These are phyloP conservation scores for Trypanosoma vivax DNA, from an alignment of 208 protist genomes.

Conservation along the genomic window DNA sequence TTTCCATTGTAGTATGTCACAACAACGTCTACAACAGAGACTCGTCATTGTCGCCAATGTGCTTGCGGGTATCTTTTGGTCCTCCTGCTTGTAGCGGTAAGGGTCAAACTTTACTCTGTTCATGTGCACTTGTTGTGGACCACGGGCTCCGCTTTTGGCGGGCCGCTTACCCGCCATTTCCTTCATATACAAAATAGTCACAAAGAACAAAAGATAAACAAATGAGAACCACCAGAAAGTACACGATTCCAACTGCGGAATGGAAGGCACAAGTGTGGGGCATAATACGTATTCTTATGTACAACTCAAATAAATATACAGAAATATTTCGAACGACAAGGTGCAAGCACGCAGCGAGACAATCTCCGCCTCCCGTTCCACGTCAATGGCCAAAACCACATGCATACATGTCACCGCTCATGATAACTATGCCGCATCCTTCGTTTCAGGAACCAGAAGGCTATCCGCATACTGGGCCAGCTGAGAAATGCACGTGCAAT, in stretches of 20 bases:
- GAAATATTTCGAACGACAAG: no score
- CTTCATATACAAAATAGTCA: background rate
- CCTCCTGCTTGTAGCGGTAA: constrained; percentile 69
- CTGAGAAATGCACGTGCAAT: constrained; percentile 15
- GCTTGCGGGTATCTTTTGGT: constrained; percentile 36
- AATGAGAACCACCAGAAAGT: no score
- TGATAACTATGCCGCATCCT: background rate
- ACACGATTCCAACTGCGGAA: no score
- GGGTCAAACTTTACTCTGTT: constrained; percentile 79
- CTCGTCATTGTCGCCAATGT: constrained; percentile 53
- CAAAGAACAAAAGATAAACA: no score
- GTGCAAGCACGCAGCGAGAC: no score
- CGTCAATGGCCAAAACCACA: background rate
- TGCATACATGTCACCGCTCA: background rate
- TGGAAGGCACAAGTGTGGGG: no score
- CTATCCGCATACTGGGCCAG: constrained; percentile 16
- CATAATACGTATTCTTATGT: no score
- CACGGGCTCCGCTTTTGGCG: constrained; percentile 31
- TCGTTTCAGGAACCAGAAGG: background rate
- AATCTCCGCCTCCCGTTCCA: no score
- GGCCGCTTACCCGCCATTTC: constrained; percentile 29
- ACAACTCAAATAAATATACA: no score
- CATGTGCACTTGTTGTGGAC: constrained; percentile 50
- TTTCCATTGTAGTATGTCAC: constrained; percentile 86
- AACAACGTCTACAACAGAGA: constrained; percentile 77